Evolutionary conservation across 2,329 filamentous ascomycete genomes (phyloP).

Genomic region (Pezicula neosporulosa): DNA sequence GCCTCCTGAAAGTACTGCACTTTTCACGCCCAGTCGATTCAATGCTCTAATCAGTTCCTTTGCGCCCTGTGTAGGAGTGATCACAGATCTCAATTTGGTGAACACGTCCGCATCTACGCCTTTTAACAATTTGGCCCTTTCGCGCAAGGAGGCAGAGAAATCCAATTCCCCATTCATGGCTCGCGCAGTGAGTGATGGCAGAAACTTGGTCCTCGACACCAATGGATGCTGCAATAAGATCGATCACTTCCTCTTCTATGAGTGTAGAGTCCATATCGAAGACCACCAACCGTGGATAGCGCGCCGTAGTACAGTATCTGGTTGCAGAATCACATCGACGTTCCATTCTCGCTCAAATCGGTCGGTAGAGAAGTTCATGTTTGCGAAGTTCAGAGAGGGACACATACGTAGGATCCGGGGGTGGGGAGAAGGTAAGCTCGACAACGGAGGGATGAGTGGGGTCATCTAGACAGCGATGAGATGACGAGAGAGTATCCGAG

Average conservation of each 20-base stretch:
- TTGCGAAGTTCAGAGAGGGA: conserved; percentile 68
- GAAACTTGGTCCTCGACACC: conserved; percentile 81
- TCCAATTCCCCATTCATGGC: conserved; percentile 97
- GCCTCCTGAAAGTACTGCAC: conserved; percentile 87
- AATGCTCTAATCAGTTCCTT: conserved; percentile 70
- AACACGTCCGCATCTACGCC: conserved; percentile 79
- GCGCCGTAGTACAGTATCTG: conserved; percentile 68
- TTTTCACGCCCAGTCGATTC: conserved; percentile 77
- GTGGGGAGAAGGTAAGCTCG: conserved; percentile 61
- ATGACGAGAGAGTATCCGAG: conserved; percentile 50
- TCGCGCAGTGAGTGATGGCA: conserved; percentile 82
- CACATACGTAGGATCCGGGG: conserved; percentile 59
- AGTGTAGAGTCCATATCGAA: conserved; percentile 99
- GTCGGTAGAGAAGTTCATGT: conserved; percentile 74
- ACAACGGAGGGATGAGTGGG: conserved; percentile 59
- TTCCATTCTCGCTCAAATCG: conserved; percentile 87
- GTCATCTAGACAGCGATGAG: conserved; percentile 62
- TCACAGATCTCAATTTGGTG: conserved; percentile 67
- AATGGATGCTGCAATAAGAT: conserved; percentile 83
- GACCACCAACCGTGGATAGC: conserved; percentile 81
- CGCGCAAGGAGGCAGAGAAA: conserved; percentile 79
- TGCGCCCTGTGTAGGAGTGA: conserved; percentile 81
- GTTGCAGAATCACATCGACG: conserved; percentile 76
- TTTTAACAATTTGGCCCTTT: conserved; percentile 75
- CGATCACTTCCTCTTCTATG: conserved; percentile 96